Evolutionary conservation across 495 filamentous ascomycete genomes (phyloP), one percentile per base, ranked within the genome.

Genomic region (Penicillium bialowiezense): DNA sequence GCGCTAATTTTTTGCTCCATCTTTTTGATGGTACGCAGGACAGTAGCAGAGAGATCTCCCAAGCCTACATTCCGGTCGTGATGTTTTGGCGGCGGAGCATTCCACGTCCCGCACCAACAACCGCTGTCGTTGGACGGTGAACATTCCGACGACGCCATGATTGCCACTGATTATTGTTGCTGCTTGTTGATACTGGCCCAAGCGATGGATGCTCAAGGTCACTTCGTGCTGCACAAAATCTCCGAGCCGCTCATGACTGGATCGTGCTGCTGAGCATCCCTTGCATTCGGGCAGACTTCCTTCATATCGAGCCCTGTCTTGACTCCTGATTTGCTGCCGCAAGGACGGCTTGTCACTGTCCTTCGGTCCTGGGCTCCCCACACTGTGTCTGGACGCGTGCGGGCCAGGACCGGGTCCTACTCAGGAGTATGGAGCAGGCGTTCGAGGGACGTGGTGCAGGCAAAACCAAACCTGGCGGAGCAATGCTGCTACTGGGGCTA

Each of bases 291-390:
- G n/a, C 49, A 42, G 48, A 55, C 48, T 56, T 61, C 54, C 50
- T 60, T 60, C 60, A 59, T 61, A 64, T 66, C 63, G 58, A 56
- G 56, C 58, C 60, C 56, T 63, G 59, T 63, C 64, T 64, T 56
- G 55, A 56, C 59, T 68, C 66, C 69, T 73, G 68, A 75, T 73
- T 73, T 68, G 64, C 64, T 63, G 63, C 63, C 49, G 58, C 65
- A 66, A 63, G 64, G 63, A 64, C 49, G 50, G 61, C 51, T 51
- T 51, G 54, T 55, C 37, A 58, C 36, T 44, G 59, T 64, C 61
- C 64, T 60, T 52, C 54, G 51, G 24, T 39, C 18, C 26, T 20
- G 23, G 15, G 50, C 58, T 64, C 60, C 46, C 63, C 53, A 59
- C 51, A 34, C 52, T 43, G 57, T 55, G 56, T 42, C 55, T 62